Evolutionary conservation across 2,329 filamentous ascomycete genomes (phyloP), one percentile per base, ranked within the genome.

Genomic region (Aspergillus eucalypticola): DNA sequence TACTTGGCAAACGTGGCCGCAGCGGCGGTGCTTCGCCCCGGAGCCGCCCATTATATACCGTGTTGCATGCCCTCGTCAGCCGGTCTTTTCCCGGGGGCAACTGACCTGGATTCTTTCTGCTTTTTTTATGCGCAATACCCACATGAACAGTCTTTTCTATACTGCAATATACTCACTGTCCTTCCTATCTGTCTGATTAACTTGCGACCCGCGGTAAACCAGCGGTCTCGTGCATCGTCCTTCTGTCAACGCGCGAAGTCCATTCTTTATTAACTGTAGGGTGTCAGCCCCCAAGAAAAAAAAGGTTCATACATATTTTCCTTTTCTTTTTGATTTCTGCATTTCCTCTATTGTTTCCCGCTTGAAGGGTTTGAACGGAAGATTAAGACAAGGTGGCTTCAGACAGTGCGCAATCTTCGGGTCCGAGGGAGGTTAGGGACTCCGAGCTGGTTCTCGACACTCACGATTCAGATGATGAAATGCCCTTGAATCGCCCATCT

Each of bases 401-500:
- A 54, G 60, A 69, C 52, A 70, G 54, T 38, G 59, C 70, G 53
- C 67, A 71, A 59, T 61, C 68, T n/a, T 58, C 63, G 61, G 64
- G 65, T 49, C 52, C 61, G 50, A 58, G 66, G 66, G 68, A 67
- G 55, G 61, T 61, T 27, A 57, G 62, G 63, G 70, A 73, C 59
- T 71, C 74, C 66, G 74, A 76, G 65, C 69, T 70, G 61, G 71
- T 68, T 63, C 70, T 71, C 66, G 71, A 79, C 60, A 71, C 71
- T 53, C 60, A 74, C 56, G 73, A 74, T 55, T 76, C 75, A 61
- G 75, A 78, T 64, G 79, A 79, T 71, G 77, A 79, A 35, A 78
- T 82, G 69, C 71, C 76, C 56, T 71, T 72, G 63, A 78, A 72
- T 63, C 78, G 81, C 63, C 78, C 84, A 17, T 72, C 79, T 51